Conservation (phyloP, 257 asterid species). For the Plantago ovata region DNA sequence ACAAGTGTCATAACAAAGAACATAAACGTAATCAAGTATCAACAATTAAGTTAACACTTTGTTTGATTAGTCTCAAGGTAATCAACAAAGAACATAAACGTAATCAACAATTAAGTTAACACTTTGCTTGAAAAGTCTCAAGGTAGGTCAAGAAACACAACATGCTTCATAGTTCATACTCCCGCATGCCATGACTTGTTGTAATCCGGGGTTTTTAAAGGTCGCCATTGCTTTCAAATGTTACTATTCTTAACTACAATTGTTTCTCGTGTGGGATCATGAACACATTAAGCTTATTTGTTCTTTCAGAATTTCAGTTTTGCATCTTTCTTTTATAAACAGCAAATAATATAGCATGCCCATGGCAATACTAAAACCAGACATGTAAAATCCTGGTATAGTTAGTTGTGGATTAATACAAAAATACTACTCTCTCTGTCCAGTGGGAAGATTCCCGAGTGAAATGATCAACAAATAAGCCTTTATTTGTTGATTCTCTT, state of each 20-base stretch:
- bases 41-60: slow-evolving; percentile 10
- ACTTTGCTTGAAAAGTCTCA: slow-evolving; percentile 19
- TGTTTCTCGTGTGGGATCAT: background rate
- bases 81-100: no score
- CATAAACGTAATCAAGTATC: background rate
- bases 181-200: slow-evolving; percentile 1
- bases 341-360: background rate
- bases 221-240: background rate
- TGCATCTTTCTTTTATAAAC: slow-evolving; percentile 14
- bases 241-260: slow-evolving; percentile 4
- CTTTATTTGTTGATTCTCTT: no score
- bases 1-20: slow-evolving; percentile 18
- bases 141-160: slow-evolving; percentile 14
- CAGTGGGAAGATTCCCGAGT: no score
- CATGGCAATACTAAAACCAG: background rate
- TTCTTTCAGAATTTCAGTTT: slow-evolving; percentile 5
- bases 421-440: no score
- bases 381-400: no score
- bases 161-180: slow-evolving; percentile 2
- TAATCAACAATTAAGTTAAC: slow-evolving; percentile 2
- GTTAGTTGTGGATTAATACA: no score
- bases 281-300: background rate
- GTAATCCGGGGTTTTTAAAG: background rate
- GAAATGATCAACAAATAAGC: no score
- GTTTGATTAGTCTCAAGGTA: slow-evolving; percentile 17